Percentiles rank a stretch among this genome's conserved stretches.
Conservation (phyloP, 805 yeast species). For the Lachancea waltii region DNA sequence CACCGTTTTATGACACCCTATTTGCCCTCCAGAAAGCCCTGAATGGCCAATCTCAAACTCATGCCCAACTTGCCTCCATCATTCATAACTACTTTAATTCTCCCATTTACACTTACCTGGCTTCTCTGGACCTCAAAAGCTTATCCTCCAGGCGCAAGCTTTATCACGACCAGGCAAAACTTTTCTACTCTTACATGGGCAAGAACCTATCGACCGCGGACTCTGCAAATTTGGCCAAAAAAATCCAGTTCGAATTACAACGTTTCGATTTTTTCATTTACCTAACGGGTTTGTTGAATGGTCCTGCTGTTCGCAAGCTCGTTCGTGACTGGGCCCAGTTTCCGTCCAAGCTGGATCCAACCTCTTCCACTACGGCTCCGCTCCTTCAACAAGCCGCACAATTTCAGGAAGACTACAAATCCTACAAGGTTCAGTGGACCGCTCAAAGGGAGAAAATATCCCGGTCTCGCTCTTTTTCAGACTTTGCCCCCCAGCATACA, state of each 20-base stretch:
- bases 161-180: slow-evolving; percentile 13
- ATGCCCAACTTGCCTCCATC: not conserved
- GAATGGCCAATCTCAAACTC: not conserved
- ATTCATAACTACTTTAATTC: not conserved
- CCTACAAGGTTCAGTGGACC: not conserved
- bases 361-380: not conserved
- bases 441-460: slow-evolving; percentile 3
- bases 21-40: slow-evolving; percentile 1
- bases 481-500: slow-evolving; percentile 4
- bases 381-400: not conserved
- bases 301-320: slow-evolving; percentile 3
- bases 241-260: slow-evolving; percentile 13
- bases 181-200: slow-evolving; percentile 12
- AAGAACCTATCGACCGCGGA: slow-evolving; percentile 7
- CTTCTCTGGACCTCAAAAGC: slow-evolving; percentile 1
- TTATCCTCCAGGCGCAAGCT: slow-evolving; percentile 9
- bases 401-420: slow-evolving; percentile 6
- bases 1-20: not conserved
- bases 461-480: slow-evolving; percentile 3
- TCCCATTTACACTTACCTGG: not conserved
- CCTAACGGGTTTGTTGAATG: slow-evolving; percentile 6
- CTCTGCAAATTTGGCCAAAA: slow-evolving; percentile 7
- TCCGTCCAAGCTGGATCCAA: not conserved
- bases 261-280: slow-evolving; percentile 14
- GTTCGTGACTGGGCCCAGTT: slow-evolving; percentile 1